Evolutionary conservation across 1,139 yeast genomes (phyloP).

Genomic region (Pichia sp.): DNA sequence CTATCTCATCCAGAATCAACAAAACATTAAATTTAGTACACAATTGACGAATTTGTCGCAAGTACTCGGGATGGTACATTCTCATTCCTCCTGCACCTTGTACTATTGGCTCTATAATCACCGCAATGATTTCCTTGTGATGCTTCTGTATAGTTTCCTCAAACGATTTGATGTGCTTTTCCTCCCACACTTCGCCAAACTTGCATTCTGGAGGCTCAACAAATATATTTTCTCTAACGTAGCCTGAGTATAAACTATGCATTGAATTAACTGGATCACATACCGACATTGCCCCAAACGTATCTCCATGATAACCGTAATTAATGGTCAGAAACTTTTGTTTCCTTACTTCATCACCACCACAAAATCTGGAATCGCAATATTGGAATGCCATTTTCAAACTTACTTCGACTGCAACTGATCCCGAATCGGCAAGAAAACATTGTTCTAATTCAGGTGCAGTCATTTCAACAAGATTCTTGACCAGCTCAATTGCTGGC

Average conservation of each 20-base stretch:
- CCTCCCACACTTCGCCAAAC: constrained; percentile 18
- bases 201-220: constrained; percentile 29
- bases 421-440: constrained; percentile 43
- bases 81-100: constrained; percentile 31
- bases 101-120: constrained; percentile 27
- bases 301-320: constrained; percentile 55
- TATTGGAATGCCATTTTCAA: constrained; percentile 53
- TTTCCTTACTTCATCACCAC: constrained; percentile 36
- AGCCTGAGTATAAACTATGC: constrained; percentile 32
- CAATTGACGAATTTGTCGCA: constrained; percentile 35
- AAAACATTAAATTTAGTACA: constrained; percentile 53
- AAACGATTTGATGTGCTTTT: constrained; percentile 12
- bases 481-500: constrained; percentile 31
- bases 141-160: constrained; percentile 12
- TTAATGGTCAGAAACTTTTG: constrained; percentile 47
- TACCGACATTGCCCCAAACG: constrained; percentile 51
- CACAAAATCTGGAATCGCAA: constrained; percentile 39
- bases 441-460: constrained; percentile 28
- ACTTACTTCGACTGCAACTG: constrained; percentile 50
- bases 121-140: constrained; percentile 24
- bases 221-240: constrained; percentile 31
- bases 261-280: constrained; percentile 35
- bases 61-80: constrained; percentile 17
- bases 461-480: constrained; percentile 27
- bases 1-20: constrained; percentile 54